Conservation (phyloP, 176 grass and related monocot species). For the Aegilops tauschii region DNA sequence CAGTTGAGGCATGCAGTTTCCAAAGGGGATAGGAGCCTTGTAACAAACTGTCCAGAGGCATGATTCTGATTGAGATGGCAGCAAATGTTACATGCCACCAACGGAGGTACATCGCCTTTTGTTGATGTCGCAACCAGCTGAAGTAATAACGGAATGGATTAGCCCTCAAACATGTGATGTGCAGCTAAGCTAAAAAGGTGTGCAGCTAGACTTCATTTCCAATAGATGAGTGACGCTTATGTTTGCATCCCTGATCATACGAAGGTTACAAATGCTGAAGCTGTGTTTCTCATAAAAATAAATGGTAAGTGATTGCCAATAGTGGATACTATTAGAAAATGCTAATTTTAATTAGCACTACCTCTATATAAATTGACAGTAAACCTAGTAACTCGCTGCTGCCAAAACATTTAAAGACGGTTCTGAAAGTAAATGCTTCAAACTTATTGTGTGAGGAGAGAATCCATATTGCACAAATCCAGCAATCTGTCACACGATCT, state of each 20-base stretch:
- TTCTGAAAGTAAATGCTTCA: neutral
- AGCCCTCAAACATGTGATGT: neutral
- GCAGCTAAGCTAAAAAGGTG: neutral
- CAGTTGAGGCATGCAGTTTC: slow-evolving; percentile 7
- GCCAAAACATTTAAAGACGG: neutral
- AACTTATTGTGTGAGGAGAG: neutral
- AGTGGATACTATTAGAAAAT: neutral
- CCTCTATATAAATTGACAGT: neutral
- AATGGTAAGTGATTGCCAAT: neutral
- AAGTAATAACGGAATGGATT: neutral
- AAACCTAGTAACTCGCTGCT: neutral
- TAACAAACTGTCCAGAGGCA: neutral
- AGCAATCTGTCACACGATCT: neutral
- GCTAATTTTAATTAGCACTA: neutral
- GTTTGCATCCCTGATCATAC: neutral
- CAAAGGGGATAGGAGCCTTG: slow-evolving; percentile 8
- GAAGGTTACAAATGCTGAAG: neutral
- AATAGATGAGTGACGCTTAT: neutral
- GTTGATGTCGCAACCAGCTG: neutral
- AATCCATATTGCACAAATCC: neutral
- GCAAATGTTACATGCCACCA: neutral
- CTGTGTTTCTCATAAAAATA: neutral
- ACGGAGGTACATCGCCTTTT: too few relatives aligned
- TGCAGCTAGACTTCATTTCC: neutral
- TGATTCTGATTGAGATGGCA: neutral